Evolutionary conservation across 2,329 filamentous ascomycete genomes (phyloP).

Genomic region (Fusarium tjaetaba): DNA sequence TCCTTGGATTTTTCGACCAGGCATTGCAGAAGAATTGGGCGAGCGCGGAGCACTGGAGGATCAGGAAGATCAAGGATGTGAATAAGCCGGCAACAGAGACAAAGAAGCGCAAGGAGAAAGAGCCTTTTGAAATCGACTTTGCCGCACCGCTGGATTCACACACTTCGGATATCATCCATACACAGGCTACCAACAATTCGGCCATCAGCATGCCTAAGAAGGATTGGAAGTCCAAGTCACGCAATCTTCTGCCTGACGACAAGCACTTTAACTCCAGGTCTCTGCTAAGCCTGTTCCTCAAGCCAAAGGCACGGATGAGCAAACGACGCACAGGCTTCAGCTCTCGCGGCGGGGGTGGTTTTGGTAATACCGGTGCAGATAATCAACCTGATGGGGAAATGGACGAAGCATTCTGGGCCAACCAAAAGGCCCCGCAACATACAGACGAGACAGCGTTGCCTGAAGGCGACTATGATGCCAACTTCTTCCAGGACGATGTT

Average conservation of each 20-base stretch:
- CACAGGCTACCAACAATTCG: constrained; percentile 80
- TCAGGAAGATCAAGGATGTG: constrained; percentile 86
- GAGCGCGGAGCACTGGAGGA: constrained; percentile 98
- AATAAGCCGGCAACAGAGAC: constrained; percentile 69
- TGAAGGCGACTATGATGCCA: constrained; percentile 89
- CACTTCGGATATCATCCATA: constrained; percentile 81
- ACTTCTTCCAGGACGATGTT: constrained; percentile 95
- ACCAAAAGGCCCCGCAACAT: constrained; percentile 66
- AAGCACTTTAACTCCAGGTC: constrained; percentile 98
- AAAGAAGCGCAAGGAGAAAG: constrained; percentile 89
- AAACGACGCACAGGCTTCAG: constrained; percentile 67
- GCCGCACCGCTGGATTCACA: constrained; percentile 75
- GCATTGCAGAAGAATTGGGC: constrained; percentile 97
- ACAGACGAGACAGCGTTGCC: constrained; percentile 66
- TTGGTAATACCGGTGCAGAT: constrained; percentile 56
- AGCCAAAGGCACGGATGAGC: constrained; percentile 88
- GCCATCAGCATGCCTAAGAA: constrained; percentile 89
- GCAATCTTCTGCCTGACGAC: constrained; percentile 94
- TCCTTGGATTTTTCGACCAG: constrained; percentile 97
- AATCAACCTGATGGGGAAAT: constrained; percentile 77
- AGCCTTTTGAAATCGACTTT: constrained; percentile 96
- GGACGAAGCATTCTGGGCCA: constrained; percentile 96
- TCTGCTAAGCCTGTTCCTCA: constrained; percentile 88
- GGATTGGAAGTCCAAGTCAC: constrained; percentile 93
- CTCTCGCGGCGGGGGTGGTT: constrained; percentile 52